Evolutionary conservation across 2,329 filamentous ascomycete genomes (phyloP), one percentile per base, ranked within the genome.

Genomic region (Colletotrichum musicola): DNA sequence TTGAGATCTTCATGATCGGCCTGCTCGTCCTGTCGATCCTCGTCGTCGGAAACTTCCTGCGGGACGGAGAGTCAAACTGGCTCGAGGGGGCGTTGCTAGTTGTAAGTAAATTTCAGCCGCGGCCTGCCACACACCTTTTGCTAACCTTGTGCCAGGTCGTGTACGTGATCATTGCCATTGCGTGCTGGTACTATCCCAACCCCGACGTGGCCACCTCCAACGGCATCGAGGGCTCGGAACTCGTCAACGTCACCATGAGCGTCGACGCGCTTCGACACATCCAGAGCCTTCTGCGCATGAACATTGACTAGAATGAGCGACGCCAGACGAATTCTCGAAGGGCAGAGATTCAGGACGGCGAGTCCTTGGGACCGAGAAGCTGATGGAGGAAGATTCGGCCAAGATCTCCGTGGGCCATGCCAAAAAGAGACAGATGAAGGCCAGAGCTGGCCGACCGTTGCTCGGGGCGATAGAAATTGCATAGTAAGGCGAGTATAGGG

Each of bases 1-100:
- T 94, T 74, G 90, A 93, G 73, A 87, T 92, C 16, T 94, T 94
- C 81, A 92, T 93, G 82, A 85, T 93, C n/a, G 86, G 90, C 16
- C 81, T 93, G 6, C 81, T 94, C 0, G 89, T 94, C n/a, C 81
- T 94, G 38, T 89, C 90, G 1, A 93, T 94, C 65, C 79, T 94
- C 14, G 90, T 93, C 0, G 90, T 93, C 54, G 91, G 92, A 2
- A 92, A 92, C 69, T 94, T 94, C 79, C 81, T 94, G 49, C 85
- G 91, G 22, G 92, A 94, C 73, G 88, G 89, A 55, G 92, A 92
- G 78, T 92, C 88, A 30, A 94, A 94, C 75, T 94, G 92, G 75
- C 84, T 94, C 1, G 92, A 94, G 76, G 92, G 92, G 2, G 85
- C 85, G 12, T 83, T 94, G 13, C 90, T 91, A 71, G 88, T 94